Evolutionary conservation across 2,329 filamentous ascomycete genomes (phyloP), one percentile per base, ranked within the genome.

Genomic region (Teratosphaeria gauchensis): DNA sequence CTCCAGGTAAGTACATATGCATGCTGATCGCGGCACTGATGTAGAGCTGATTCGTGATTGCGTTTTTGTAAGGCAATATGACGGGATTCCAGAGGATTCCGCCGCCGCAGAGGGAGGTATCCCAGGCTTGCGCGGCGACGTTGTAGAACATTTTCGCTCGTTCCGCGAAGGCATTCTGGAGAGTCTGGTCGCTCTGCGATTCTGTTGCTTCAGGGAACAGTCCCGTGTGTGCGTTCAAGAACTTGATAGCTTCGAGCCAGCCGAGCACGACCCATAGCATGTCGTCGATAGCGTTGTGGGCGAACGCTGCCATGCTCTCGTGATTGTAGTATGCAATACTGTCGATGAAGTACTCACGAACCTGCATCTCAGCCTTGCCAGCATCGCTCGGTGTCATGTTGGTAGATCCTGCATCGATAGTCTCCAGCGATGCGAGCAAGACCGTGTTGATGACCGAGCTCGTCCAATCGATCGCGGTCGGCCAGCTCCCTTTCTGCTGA

Each of bases 191-290:
- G 32, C 28, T 24, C 35, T 3, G 73, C 72, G 66, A 86, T 88
- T 28, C 48, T 9, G n/a, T 2, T 9, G 9, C 4, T 12, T 4
- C 48, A n/a, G 48, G 48, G 2, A 21, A n/a, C 8, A 21, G 2
- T 30, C 9, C 74, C 2, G 82, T 84, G 69, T 95, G 90, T n/a
- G 81, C 75, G 33, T 84, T 76, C 56, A 92, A 83, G 69, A 95
- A 91, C 64, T 88, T 85, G 62, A 91, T 82, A 54, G 83, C 84
- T 70, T 96, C 90, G 56, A 96, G 77, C 92, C 92, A 96, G 62
- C 88, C 90, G 42, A 97, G 80, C 2, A 95, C 90, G 1, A 96
- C 90, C 92, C 92, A 97, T 2, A 96, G 82, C 76, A 96, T 95
- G 71, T 97, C 92, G 69, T 96, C 92, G 71, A 87, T 95, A 0